Conservation (phyloP, 2,329 filamentous ascomycete genomes). For the Ploettnerulaceae sp. region DNA sequence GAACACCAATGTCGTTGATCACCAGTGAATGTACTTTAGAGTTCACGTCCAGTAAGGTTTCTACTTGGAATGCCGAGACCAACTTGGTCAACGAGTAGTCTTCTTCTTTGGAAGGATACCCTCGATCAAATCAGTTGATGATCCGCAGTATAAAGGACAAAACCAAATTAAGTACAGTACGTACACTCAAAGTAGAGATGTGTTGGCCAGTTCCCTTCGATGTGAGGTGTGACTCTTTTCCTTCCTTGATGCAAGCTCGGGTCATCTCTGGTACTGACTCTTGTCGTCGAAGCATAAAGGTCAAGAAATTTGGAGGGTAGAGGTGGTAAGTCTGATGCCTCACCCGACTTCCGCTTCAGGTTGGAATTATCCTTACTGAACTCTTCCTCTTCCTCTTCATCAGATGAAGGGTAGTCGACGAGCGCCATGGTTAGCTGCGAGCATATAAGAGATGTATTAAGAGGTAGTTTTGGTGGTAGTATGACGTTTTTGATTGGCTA, state of each 20-base stretch:
- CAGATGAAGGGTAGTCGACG: slow-evolving; percentile 60
- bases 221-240: slow-evolving; percentile 75
- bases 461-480: too few species aligned
- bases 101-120: slow-evolving; percentile 49
- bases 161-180: slow-evolving; percentile 36
- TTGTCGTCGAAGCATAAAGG: slow-evolving; percentile 78
- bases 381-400: slow-evolving; percentile 34
- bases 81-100: slow-evolving; percentile 43
- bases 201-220: slow-evolving; percentile 86
- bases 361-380: slow-evolving; percentile 28
- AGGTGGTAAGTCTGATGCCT: slow-evolving; percentile 51
- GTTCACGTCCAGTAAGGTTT: neutral
- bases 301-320: slow-evolving; percentile 80
- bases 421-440: slow-evolving; percentile 46
- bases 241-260: slow-evolving; percentile 81
- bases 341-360: slow-evolving; percentile 36
- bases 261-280: slow-evolving; percentile 74
- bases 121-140: slow-evolving; percentile 36
- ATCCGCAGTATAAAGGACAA: neutral
- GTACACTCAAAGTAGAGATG: slow-evolving; percentile 92
- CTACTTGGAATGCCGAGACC: slow-evolving; percentile 36
- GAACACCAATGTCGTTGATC: slow-evolving; percentile 69
- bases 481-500: too few species aligned
- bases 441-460: too few species aligned
- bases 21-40: slow-evolving; percentile 62